A percentile compares a stretch with the other conserved stretches of the same genome.
Conservation (phyloP, 768 basidiomycete species). For the Cyathus striatus region DNA sequence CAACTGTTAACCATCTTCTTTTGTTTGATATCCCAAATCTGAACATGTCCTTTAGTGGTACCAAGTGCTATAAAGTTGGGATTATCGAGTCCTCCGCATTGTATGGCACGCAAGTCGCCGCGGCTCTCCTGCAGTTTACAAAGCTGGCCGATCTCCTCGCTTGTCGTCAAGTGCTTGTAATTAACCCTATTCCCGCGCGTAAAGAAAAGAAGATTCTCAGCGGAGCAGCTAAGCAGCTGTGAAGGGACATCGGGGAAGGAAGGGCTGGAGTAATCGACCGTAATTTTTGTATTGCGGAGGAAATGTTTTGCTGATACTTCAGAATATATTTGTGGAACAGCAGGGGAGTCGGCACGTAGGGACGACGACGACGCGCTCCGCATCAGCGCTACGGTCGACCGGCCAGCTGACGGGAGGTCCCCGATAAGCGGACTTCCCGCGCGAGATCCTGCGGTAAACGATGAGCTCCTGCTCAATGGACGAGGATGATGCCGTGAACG, state of each 20-base stretch:
- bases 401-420: conserved; percentile 1
- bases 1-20: conserved; percentile 49
- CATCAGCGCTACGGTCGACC: conserved; percentile 9
- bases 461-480: conserved; percentile 18
- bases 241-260: conserved; percentile 12
- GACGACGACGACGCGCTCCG: conserved; percentile 20
- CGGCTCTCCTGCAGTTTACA: conserved; percentile 42
- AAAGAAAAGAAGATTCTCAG: conserved; percentile 40
- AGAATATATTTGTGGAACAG: conserved; percentile 10
- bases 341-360: conserved; percentile 6
- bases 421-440: conserved; percentile 7
- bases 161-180: conserved; percentile 37
- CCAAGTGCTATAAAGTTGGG: conserved; percentile 52
- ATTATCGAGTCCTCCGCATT: conserved; percentile 27
- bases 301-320: conserved; percentile 19
- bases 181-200: conserved; percentile 52
- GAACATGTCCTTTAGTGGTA: conserved; percentile 57
- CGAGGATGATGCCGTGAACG: conserved; percentile 10
- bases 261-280: conserved; percentile 18
- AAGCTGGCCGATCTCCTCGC: conserved; percentile 43
- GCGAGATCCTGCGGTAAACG: conserved; percentile 13
- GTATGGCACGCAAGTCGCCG: conserved; percentile 39
- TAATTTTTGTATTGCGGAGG: conserved; percentile 15
- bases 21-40: conserved; percentile 66
- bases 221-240: conserved; percentile 36